Base-by-base conservation (phyloP, 257 asterid species). In the Scutellaria minor region DNA sequence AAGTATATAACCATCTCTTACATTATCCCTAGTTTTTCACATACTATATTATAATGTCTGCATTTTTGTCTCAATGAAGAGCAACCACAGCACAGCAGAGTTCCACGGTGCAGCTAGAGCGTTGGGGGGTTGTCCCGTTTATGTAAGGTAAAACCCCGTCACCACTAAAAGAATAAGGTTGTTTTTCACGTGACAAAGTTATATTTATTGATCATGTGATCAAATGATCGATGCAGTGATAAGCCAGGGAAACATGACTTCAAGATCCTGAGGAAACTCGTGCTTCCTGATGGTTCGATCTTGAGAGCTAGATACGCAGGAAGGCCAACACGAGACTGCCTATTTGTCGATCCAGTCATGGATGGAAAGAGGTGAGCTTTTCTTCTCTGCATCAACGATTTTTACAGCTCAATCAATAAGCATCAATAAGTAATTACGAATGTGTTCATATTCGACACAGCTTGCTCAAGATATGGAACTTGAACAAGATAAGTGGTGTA, bases 381-480 rank as follows among this genome's bases (percentile, higher is more conserved):
- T 56, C 41, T 56, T 27, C 31, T 4, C 27, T 56, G 5, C 15
- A 27, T 56, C 15, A 56, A 27, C 63, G 4, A 3, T 31, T 31
- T 31, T 31, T 0, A 4, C 37, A 31, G 4, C 37, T 31, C 37
- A 31, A 31, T 31, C 37, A 31, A 31, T 31, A 31, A 3, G 37
- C 5, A 2, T 2, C 5, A 31, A 31, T 31, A 2, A 24, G 27
- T 24, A 24, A 24, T 24, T 24, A 24, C 27, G 27, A 31, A 31
- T 31, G 37, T 31, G 37, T 31, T 31, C 37, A 3, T 22, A 4
- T 24, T n/a, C 12, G 10, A 7, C 10, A 12, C 64, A 57, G 93
- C 87, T 75, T 88, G 71, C 77, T 90, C 73, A 90, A 90, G 84
- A 88, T 88, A 42, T 90, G 96, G 93, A 90, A 88, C 81, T 69